phyloP scores from a whole-genome alignment of 352 stramenopile species.

The Aphanomyces cochlioides region DNA sequence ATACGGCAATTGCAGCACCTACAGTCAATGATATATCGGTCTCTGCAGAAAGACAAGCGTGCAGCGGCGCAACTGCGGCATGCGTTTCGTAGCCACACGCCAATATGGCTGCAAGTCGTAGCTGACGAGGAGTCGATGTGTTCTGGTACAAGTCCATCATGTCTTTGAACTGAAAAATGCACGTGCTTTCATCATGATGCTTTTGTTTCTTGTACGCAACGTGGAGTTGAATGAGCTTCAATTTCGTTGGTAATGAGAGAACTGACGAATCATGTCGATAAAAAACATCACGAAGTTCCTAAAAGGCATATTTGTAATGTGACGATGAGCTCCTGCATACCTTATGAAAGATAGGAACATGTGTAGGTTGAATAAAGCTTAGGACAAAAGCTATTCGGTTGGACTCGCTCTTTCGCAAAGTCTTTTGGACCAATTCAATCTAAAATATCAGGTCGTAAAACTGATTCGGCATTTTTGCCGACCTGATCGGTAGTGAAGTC shows the following conservation, averaged over 20 bases:
- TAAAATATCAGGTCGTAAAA: slow-evolving; percentile 30
- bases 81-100: slow-evolving; percentile 61
- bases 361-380: slow-evolving; percentile 66
- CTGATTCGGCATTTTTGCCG: background rate
- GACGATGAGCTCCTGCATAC: slow-evolving; percentile 32
- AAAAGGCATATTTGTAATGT: background rate
- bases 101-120: slow-evolving; percentile 70
- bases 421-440: slow-evolving; percentile 78
- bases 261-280: slow-evolving; percentile 45
- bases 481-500: slow-evolving; percentile 85
- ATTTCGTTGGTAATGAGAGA: slow-evolving; percentile 66
- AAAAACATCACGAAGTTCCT: slow-evolving; percentile 75
- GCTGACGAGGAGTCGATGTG: slow-evolving; percentile 39
- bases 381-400: slow-evolving; percentile 87
- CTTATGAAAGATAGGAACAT: slow-evolving; percentile 70
- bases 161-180: slow-evolving; percentile 28
- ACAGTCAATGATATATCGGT: slow-evolving; percentile 63
- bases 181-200: background rate
- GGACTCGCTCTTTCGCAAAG: slow-evolving; percentile 60
- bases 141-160: slow-evolving; percentile 20
- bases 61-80: background rate
- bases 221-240: slow-evolving; percentile 68
- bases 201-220: slow-evolving; percentile 55
- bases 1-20: slow-evolving; percentile 65
- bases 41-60: background rate